Evolutionary conservation across 106 monocot genomes (phyloP).

Genomic region (Acorus calamus): DNA sequence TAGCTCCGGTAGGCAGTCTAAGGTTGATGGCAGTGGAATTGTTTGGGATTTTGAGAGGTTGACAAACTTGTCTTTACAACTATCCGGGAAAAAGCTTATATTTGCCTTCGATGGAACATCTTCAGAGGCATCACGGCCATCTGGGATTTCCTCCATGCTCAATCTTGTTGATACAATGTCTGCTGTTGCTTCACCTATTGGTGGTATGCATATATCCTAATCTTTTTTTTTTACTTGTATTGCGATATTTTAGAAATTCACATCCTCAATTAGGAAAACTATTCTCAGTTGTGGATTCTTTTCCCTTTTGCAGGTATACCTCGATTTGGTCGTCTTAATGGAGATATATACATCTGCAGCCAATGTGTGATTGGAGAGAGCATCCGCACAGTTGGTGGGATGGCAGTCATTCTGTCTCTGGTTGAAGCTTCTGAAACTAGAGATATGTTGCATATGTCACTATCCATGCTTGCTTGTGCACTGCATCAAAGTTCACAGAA

Average conservation of each 20-base stretch:
- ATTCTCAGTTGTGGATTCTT: not conserved
- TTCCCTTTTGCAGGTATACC: constrained; percentile 66
- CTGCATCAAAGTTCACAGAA: constrained; percentile 87
- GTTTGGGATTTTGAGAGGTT: constrained; percentile 94
- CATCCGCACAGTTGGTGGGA: constrained; percentile 83
- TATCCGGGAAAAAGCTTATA: constrained; percentile 91
- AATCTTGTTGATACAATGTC: constrained; percentile 96
- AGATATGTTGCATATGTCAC: constrained; percentile 92
- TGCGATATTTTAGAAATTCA: constrained; percentile 3
- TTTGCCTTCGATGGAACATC: constrained; percentile 96
- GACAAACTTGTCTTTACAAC: constrained; percentile 56
- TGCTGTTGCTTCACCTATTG: constrained; percentile 96
- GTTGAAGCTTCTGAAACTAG: constrained; percentile 89
- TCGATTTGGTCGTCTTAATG: constrained; percentile 87
- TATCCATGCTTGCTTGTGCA: constrained; percentile 72
- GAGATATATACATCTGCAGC: constrained; percentile 81
- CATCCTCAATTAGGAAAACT: not conserved
- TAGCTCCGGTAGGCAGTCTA: constrained; percentile 45
- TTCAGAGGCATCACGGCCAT: constrained; percentile 69
- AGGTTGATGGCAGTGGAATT: constrained; percentile 75
- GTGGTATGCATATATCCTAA: constrained; percentile 40
- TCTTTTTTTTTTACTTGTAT: not conserved
- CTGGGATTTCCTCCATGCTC: constrained; percentile 79
- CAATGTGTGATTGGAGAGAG: constrained; percentile 77
- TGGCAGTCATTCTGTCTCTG: constrained; percentile 80